phyloP scores from a whole-genome alignment of 108 stramenopile species.

The Cyclotella kingstonii region DNA sequence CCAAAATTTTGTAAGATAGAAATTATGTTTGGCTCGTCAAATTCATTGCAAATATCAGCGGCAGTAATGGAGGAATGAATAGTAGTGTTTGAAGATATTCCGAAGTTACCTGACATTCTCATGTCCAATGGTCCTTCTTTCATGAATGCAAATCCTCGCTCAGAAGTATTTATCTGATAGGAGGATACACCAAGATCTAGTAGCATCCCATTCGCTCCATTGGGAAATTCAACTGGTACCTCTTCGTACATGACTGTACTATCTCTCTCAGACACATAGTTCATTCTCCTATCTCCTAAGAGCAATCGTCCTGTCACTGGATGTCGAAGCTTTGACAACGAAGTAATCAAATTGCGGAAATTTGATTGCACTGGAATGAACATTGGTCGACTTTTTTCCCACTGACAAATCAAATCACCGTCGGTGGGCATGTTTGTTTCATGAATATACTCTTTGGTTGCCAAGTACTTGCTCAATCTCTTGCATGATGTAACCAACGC shows the following conservation, averaged over 20 bases:
- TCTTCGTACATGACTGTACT: constrained; percentile 8
- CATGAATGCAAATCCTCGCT: constrained; percentile 92
- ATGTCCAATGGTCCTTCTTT: constrained; percentile 94
- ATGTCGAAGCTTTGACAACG: constrained; percentile 45
- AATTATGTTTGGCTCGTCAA: constrained; percentile 69
- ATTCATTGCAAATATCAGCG: constrained; percentile 87
- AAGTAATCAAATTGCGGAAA: constrained; percentile 45
- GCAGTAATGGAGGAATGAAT: constrained; percentile 57
- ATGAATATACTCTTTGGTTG: constrained; percentile 46
- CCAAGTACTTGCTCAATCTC: constrained; percentile 51
- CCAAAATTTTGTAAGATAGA: constrained; percentile 74
- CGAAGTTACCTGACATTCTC: constrained; percentile 76
- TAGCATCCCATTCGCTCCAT: constrained; percentile 87
- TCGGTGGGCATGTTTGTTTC: constrained; percentile 5
- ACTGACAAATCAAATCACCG: constrained; percentile 16
- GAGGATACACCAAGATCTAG: constrained; percentile 93
- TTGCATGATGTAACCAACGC: constrained; percentile 67
- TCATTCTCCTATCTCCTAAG: constrained; percentile 27
- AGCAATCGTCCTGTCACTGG: constrained; percentile 31
- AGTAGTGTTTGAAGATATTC: constrained; percentile 50
- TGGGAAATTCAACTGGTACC: constrained; percentile 30
- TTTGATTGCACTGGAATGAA: constrained; percentile 61
- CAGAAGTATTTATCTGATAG: constrained; percentile 88
- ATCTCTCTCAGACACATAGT: constrained; percentile 2
- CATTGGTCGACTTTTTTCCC: constrained; percentile 40